Evolutionary conservation across 768 basidiomycete species (phyloP).

Genomic region (Suillus luteus): DNA sequence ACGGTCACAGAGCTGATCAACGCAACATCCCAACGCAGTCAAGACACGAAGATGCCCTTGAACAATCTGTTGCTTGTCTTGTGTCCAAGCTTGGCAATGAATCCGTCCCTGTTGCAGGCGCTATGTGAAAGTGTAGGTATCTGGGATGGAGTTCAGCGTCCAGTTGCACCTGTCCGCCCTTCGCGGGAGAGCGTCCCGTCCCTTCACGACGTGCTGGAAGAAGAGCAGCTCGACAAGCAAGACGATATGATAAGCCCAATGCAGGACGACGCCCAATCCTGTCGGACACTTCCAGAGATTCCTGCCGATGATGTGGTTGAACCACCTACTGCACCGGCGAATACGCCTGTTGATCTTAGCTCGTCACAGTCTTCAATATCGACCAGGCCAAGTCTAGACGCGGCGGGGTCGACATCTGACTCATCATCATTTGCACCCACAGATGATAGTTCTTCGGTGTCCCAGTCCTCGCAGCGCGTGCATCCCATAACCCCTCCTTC

Average conservation of each 20-base stretch:
- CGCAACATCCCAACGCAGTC: conserved; percentile 65
- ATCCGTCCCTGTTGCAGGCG: conserved; percentile 66
- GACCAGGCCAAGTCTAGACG: conserved; percentile 5
- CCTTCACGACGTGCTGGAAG: conserved; percentile 4
- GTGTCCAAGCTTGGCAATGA: conserved; percentile 85
- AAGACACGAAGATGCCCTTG: conserved; percentile 89
- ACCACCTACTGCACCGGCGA: conserved; percentile 5
- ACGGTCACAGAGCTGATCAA: conserved; percentile 83
- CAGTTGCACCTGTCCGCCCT: conserved; percentile 7
- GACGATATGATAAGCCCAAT: conserved; percentile 17
- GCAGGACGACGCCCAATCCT: conserved; percentile 13
- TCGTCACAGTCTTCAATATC: conserved; percentile 11
- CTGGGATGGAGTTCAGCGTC: conserved; percentile 47
- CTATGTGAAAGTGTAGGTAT: conserved; percentile 71
- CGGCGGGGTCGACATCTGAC: conserved; percentile 21
- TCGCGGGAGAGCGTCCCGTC: conserved; percentile 8
- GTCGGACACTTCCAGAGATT: conserved; percentile 29
- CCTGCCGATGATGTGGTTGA: conserved; percentile 18
- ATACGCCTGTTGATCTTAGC: conserved; percentile 5
- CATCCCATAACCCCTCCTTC: conserved; percentile 40
- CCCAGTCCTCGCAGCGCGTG: conserved; percentile 30
- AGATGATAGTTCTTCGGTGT: conserved; percentile 37
- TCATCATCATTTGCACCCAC: conserved; percentile 27
- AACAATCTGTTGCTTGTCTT: conserved; percentile 87
- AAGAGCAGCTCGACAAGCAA: conserved; percentile 8